Base-by-base conservation (phyloP, 2,329 filamentous ascomycete species). In the Penicillium psychrosexuale region DNA sequence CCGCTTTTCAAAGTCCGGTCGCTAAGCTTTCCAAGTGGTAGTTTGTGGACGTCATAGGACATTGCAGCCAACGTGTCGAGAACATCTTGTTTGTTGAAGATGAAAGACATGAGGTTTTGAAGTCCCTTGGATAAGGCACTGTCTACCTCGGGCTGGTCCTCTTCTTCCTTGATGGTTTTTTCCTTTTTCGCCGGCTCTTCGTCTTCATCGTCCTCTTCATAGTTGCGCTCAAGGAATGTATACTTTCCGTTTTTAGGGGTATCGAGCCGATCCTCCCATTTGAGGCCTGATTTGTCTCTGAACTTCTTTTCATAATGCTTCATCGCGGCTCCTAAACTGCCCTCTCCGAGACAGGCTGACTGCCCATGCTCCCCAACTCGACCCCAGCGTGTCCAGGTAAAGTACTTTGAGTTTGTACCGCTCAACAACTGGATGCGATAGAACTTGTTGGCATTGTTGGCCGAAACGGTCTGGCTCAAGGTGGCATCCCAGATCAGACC, bases 1-100 rank as follows among this genome's bases (percentile, higher is more conserved):
- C 91, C 91, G 13, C 82, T 80, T 28, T 80, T 82, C 61, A 96
- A 87, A 19, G 89, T 94, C 12, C 81, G 75, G 66, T 92, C 91
- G 78, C 89, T 90, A 24, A 96, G 80, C 69, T 94, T 95, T 5
- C 91, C 91, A 1, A 96, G 77, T 0, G 91, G 91, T 38, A 96
- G 77, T 71, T 95, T 95, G 60, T 87, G 68, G 1, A 72, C 73
- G 45, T 80, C 76, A 48, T 79, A 79, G 1, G 72, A 69, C 66
- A 79, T 72, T 5, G 69, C 66, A 2, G 68, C 69, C 67, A 80
- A 69, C 1, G 73, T 82, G 19, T 80, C 80, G 22, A 83, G 78
- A 71, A 95, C 91, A 68, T 87, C 86, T 22, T 85, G 70, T 54
- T 84, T 80, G 70, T 95, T 92, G 79, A 96, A 96, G 57, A 96